Evolutionary conservation across 2,329 filamentous ascomycete genomes (phyloP), one percentile per base, ranked within the genome.

Genomic region (Pseudogymnoascus sp.): DNA sequence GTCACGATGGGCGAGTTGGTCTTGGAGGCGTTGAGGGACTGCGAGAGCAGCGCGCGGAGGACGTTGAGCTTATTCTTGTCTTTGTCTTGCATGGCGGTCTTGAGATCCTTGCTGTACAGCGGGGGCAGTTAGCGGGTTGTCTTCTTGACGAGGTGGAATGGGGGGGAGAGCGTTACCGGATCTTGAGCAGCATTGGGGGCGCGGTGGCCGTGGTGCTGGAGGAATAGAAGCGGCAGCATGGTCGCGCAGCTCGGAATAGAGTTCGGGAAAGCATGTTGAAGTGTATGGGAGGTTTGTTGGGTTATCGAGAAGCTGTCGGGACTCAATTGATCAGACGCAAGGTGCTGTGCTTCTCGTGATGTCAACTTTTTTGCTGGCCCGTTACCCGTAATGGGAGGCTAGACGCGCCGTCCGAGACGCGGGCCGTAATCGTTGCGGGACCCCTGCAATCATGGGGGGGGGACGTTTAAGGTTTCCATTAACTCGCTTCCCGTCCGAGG

Each of bases 11-110:
- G 89, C 40, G 78, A 79, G 40, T 81, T 72, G 12, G 89, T 91
- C 76, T 93, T 93, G 73, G 86, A 88, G 35, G 88, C 86, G 75
- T 92, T 93, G 69, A 87, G 86, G 65, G 89, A 85, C 66, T 88
- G 83, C 33, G 88, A 81, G 67, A 93, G 81, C 66, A 93, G 77
- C 41, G 81, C 75, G 68, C 90, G 88, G 59, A 93, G 81, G 38
- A 90, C 89, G 40, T 82, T 78, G 26, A 93, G 83, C 2, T 88
- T 85, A 26, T 84, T 78, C 26, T 79, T 75, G 71, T 89, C 85
- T 74, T 87, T 89, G 68, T 80, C 79, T 64, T 82, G 81, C 86
- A 89, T 88, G 59, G 86, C 85, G 8, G 79, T 75, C 76, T 89
- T 89, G 66, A 89, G 78, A 68, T 89, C 86, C 66, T 69, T 69